Conservation (phyloP, 257 asterid species). For the Salvia splendens region DNA sequence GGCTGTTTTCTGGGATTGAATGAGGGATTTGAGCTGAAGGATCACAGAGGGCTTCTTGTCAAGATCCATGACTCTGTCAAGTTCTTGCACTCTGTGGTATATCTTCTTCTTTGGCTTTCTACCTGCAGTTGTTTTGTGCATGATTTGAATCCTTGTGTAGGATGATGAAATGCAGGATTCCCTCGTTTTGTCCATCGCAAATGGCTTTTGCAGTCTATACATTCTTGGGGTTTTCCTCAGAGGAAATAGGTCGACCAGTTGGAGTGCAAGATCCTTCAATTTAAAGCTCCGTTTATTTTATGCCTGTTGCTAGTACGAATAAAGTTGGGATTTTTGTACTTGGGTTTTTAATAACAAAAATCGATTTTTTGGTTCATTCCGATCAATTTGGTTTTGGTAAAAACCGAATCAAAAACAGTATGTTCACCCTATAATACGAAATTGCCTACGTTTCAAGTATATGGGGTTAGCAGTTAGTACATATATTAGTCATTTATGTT, state of each 20-base stretch:
- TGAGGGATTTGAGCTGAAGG: constrained; percentile 63
- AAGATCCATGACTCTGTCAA: constrained; percentile 85
- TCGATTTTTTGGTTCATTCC: too few species aligned
- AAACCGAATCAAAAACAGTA: too few species aligned
- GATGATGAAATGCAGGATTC: constrained; percentile 24
- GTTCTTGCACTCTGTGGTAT: constrained; percentile 74
- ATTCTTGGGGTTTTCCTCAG: constrained; percentile 32
- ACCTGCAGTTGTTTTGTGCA: constrained; percentile 63
- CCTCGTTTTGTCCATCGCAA: constrained; percentile 13
- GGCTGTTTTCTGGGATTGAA: constrained; percentile 66
- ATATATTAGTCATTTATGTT: too few species aligned
- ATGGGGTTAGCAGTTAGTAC: too few species aligned
- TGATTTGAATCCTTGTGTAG: constrained; percentile 42
- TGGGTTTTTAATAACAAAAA: neutral
- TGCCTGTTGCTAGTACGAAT: neutral
- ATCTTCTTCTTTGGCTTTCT: constrained; percentile 75
- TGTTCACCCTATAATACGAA: too few species aligned
- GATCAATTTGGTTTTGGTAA: too few species aligned
- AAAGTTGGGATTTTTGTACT: too few species aligned
- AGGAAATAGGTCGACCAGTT: constrained; percentile 45
- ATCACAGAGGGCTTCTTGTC: constrained; percentile 79
- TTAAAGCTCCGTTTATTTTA: neutral
- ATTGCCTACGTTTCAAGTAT: too few species aligned
- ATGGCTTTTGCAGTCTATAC: constrained; percentile 27
- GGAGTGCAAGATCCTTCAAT: constrained; percentile 18